Percentiles rank a stretch among this genome's conserved stretches.
Conservation (phyloP, 148 eudicot genomes). For the Diospyros kaki region DNA sequence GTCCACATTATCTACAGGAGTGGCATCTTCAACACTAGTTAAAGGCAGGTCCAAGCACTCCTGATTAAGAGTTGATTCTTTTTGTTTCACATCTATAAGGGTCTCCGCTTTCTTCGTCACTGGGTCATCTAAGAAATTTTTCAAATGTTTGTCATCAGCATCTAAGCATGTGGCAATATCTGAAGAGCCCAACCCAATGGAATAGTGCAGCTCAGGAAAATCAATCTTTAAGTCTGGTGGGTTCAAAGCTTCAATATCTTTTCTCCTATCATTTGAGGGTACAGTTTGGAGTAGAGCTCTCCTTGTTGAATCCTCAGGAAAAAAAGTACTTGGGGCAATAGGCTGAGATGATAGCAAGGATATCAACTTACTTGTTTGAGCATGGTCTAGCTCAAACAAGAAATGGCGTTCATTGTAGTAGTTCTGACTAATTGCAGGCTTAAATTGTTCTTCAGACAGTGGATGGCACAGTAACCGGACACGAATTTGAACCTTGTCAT, state of each 20-base stretch:
- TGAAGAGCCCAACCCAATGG: slow-evolving; percentile 11
- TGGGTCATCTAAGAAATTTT: slow-evolving; percentile 11
- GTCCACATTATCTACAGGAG: slow-evolving; percentile 13
- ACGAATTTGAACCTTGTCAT: slow-evolving; percentile 53
- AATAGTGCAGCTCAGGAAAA: background rate
- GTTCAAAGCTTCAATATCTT: slow-evolving; percentile 17
- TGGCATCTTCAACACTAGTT: slow-evolving; percentile 11
- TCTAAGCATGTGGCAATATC: slow-evolving; percentile 19
- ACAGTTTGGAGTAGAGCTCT: slow-evolving; percentile 10
- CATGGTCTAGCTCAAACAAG: slow-evolving; percentile 77
- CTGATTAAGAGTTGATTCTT: slow-evolving; percentile 29
- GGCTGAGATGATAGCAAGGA: slow-evolving; percentile 40
- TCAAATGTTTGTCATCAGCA: slow-evolving; percentile 18
- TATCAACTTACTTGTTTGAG: slow-evolving; percentile 51
- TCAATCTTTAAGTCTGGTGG: slow-evolving; percentile 13
- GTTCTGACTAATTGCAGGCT: slow-evolving; percentile 51
- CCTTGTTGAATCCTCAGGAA: slow-evolving; percentile 21
- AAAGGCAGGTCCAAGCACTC: slow-evolving; percentile 13
- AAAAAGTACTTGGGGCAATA: slow-evolving; percentile 27
- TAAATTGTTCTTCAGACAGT: slow-evolving; percentile 57
- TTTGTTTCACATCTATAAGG: slow-evolving; percentile 34
- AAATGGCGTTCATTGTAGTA: slow-evolving; percentile 48
- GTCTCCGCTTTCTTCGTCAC: slow-evolving; percentile 22
- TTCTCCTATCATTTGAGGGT: slow-evolving; percentile 9
- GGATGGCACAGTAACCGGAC: slow-evolving; percentile 43